phyloP scores from a whole-genome alignment of 192 early-diverging fungal genomes.

The Mortierella hygrophila region DNA sequence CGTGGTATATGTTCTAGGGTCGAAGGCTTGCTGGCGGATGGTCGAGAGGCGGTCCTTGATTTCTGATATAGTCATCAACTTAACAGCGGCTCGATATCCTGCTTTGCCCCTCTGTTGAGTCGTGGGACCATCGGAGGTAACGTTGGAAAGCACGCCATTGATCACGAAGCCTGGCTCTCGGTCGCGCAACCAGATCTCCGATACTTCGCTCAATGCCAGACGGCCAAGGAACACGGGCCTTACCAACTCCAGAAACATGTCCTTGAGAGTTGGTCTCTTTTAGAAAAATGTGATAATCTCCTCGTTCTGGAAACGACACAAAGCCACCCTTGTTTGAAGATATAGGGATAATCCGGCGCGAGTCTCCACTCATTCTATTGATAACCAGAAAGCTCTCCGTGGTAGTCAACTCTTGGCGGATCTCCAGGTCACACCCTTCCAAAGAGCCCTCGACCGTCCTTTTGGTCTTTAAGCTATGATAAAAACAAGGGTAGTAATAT shows the following conservation, averaged over 20 bases:
- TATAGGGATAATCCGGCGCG: neutral
- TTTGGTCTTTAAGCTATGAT: neutral
- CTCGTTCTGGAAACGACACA: neutral
- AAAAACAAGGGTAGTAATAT: neutral
- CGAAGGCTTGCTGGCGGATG: neutral
- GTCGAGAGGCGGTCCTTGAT: neutral
- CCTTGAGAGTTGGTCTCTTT: neutral
- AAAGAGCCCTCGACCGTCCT: neutral
- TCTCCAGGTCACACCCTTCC: neutral
- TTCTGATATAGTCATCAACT: neutral
- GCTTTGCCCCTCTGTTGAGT: neutral
- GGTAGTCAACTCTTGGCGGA: neutral
- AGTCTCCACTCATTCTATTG: neutral
- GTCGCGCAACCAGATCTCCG: neutral
- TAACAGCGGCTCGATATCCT: neutral
- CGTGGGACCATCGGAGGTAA: neutral
- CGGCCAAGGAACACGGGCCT: neutral
- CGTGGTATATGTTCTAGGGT: neutral
- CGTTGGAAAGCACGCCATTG: neutral
- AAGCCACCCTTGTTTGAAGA: neutral
- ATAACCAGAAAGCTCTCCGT: neutral
- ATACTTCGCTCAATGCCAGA: neutral
- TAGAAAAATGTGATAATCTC: neutral
- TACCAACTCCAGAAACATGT: neutral
- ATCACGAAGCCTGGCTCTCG: neutral